Percentiles rank a stretch among this genome's conserved stretches.
phyloP scores from a whole-genome alignment of 139 green algal species.

The Diplosphaera chodatii region DNA sequence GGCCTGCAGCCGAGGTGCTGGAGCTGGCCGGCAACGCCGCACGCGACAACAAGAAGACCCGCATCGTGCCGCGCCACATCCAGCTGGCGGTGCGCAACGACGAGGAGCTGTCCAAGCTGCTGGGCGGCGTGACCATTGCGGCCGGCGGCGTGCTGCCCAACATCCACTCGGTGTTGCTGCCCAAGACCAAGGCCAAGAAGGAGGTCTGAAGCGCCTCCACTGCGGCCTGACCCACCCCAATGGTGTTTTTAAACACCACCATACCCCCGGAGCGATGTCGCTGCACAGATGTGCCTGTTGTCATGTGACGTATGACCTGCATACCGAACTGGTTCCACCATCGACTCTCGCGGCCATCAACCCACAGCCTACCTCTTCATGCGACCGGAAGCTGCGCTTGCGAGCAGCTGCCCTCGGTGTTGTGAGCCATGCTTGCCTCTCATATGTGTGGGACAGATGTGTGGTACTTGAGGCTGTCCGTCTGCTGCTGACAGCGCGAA shows the following conservation, averaged over 20 bases:
- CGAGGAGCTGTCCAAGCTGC: conserved; percentile 91
- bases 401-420: too few relatives aligned
- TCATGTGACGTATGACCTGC: too few relatives aligned
- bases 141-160: conserved; percentile 77
- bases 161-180: conserved; percentile 79
- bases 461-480: too few relatives aligned
- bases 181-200: conserved; percentile 59
- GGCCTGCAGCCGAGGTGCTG: conserved; percentile 64
- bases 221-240: background rate
- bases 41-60: conserved; percentile 85
- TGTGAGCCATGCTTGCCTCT: too few relatives aligned
- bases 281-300: too few relatives aligned
- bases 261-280: background rate
- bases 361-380: too few relatives aligned
- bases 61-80: conserved; percentile 78
- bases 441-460: too few relatives aligned
- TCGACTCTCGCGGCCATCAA: too few relatives aligned
- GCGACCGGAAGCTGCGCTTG: too few relatives aligned
- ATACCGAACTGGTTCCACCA: too few relatives aligned
- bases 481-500: too few relatives aligned
- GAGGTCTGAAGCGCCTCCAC: conserved; percentile 9
- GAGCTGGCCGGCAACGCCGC: conserved; percentile 81
- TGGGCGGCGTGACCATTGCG: conserved; percentile 67
- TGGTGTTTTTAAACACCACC: conserved; percentile 49
- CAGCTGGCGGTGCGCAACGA: conserved; percentile 88